Evolutionary conservation across 306 rosid species (phyloP).

Genomic region (Styphnolobium japonicum): DNA sequence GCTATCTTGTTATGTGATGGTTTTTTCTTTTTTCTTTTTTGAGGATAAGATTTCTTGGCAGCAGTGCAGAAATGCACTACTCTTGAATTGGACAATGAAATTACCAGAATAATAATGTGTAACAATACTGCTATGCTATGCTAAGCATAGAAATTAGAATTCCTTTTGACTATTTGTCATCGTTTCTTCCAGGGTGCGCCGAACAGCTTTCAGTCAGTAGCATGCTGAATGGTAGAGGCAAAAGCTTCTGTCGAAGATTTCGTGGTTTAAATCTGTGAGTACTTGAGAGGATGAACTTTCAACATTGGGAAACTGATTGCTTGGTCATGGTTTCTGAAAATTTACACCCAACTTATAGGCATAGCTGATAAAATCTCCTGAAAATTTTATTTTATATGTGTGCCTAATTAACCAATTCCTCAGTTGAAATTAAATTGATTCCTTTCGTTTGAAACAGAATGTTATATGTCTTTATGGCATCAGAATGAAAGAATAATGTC

Average conservation of each 20-base stretch:
- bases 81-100: too few relatives aligned
- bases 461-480: background rate
- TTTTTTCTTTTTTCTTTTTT: background rate
- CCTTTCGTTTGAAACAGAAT: conserved; percentile 15
- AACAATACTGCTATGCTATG: too few relatives aligned
- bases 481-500: conserved; percentile 11
- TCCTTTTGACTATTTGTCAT: too few relatives aligned
- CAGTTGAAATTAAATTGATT: background rate
- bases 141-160: too few relatives aligned
- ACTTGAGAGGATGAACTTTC: conserved; percentile 42
- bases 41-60: too few relatives aligned
- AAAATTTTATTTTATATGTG: background rate
- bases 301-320: conserved; percentile 12
- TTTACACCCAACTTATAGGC: conserved; percentile 1
- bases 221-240: conserved; percentile 40
- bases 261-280: conserved; percentile 62
- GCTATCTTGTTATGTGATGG: background rate
- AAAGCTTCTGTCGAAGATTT: conserved; percentile 50
- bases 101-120: too few relatives aligned
- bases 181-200: conserved; percentile 46
- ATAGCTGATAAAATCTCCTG: conserved; percentile 6
- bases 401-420: background rate
- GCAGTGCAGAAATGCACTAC: too few relatives aligned
- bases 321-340: background rate
- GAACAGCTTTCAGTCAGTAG: conserved; percentile 20